Evolutionary conservation across 768 basidiomycete species (phyloP).

Genomic region (Podaxis rugospora): DNA sequence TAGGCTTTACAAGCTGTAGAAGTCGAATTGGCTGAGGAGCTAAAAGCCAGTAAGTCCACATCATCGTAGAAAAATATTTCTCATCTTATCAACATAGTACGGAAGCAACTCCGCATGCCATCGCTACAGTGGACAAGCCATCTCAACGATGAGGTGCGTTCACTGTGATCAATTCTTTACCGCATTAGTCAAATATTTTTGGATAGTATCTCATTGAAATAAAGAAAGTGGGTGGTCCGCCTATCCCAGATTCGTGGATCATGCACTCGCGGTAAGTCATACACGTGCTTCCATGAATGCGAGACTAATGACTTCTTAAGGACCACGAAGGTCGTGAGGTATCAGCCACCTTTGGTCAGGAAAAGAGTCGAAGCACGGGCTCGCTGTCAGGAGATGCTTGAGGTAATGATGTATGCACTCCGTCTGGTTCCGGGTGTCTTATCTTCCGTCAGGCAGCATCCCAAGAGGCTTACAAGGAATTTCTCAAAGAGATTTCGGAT

Average conservation of each 20-base stretch:
- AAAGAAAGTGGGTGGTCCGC: slow-evolving; percentile 49
- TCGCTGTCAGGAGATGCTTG: slow-evolving; percentile 68
- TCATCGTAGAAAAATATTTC: not conserved
- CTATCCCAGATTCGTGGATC: slow-evolving; percentile 54
- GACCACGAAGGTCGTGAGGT: slow-evolving; percentile 41
- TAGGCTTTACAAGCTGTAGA: slow-evolving; percentile 69
- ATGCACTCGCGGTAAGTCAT: slow-evolving; percentile 56
- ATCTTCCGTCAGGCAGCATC: slow-evolving; percentile 44
- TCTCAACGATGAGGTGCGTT: slow-evolving; percentile 63
- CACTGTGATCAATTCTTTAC: not conserved
- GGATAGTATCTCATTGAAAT: slow-evolving; percentile 77
- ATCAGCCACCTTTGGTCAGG: slow-evolving; percentile 67
- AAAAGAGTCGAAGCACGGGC: slow-evolving; percentile 65
- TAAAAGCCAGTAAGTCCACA: slow-evolving; percentile 51
- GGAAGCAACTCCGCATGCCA: slow-evolving; percentile 69
- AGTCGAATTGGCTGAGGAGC: slow-evolving; percentile 66
- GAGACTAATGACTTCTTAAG: not conserved
- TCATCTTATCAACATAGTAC: slow-evolving; percentile 38
- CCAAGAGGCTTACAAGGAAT: slow-evolving; percentile 58
- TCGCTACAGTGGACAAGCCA: slow-evolving; percentile 66
- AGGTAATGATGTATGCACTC: slow-evolving; percentile 24
- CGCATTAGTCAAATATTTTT: not conserved
- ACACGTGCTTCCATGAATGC: not conserved
- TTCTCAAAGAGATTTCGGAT: slow-evolving; percentile 64
- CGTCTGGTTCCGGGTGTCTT: not conserved